These are phyloP conservation scores for Ceratocystis eucalypticola DNA, from an alignment of 2,329 filamentous ascomycete species.

Conservation along the genomic window DNA sequence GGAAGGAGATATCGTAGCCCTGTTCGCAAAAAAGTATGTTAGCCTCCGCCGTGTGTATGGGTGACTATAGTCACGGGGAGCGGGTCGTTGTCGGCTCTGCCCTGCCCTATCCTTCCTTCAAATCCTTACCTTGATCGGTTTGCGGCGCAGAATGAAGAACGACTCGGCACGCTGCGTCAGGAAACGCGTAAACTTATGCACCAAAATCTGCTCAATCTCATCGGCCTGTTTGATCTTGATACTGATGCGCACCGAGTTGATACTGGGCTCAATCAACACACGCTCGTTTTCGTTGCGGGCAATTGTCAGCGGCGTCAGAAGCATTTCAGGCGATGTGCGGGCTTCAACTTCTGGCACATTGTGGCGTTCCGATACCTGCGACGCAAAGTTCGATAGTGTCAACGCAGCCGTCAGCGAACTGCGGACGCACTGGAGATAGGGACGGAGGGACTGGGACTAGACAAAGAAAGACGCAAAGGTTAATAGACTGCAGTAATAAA, in stretches of 20 bases:
- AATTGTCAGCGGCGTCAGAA: conserved; percentile 80
- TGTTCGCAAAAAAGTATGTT: conserved; percentile 2
- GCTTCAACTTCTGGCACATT: conserved; percentile 98
- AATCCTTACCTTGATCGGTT: conserved; percentile 56
- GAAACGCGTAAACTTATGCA: conserved; percentile 97
- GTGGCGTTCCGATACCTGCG: conserved; percentile 88
- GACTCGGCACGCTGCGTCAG: conserved; percentile 90
- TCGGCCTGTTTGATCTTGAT: conserved; percentile 99
- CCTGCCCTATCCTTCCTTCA: neutral
- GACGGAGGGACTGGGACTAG: conserved; percentile 89
- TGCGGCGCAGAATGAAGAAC: conserved; percentile 91
- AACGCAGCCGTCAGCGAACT: conserved; percentile 88
- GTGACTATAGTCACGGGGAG: conserved; percentile 36
- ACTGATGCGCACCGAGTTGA: conserved; percentile 94
- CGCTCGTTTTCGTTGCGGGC: conserved; percentile 95
- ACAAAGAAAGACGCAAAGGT: conserved; percentile 9
- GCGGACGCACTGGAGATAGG: conserved; percentile 91
- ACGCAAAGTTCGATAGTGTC: conserved; percentile 84
- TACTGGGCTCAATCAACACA: conserved; percentile 87
- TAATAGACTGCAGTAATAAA: neutral
- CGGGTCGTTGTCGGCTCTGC: neutral
- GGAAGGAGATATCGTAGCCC: conserved; percentile 95
- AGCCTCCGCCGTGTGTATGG: neutral
- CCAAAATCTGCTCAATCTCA: conserved; percentile 94
- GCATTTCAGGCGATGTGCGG: conserved; percentile 78